phyloP scores from a whole-genome alignment of 2,329 filamentous ascomycete genomes.

The Botryotinia narcissicola region DNA sequence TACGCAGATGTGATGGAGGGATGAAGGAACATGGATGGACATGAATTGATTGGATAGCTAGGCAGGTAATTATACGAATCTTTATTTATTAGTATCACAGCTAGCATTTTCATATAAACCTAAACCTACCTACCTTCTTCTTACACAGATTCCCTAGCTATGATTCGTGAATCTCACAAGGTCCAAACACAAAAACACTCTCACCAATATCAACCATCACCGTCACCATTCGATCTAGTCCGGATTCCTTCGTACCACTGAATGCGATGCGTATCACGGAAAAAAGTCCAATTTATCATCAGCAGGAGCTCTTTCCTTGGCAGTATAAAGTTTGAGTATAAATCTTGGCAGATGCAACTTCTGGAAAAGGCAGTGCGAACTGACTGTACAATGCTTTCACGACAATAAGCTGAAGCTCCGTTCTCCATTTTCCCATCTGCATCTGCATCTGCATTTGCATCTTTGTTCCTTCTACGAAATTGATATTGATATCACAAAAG shows the following conservation, averaged over 20 bases:
- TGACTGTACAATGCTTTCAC: neutral
- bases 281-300: neutral
- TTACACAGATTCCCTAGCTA: too few species aligned
- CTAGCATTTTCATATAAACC: neutral
- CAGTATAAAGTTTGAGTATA: neutral
- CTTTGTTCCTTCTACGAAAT: neutral
- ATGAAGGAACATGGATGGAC: neutral
- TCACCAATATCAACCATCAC: neutral
- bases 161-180: neutral
- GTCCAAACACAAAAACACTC: neutral
- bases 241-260: too few species aligned
- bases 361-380: neutral
- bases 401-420: neutral
- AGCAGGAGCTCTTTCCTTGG: neutral
- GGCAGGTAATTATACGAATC: too few species aligned
- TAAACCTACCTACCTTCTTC: too few species aligned
- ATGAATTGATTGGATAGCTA: neutral
- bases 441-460: neutral
- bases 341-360: neutral
- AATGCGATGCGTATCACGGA: neutral
- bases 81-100: too few species aligned
- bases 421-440: too few species aligned
- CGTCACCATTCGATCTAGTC: neutral
- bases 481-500: neutral
- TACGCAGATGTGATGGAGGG: neutral